Evolutionary conservation across 805 yeast species (phyloP), one percentile per base, ranked within the genome.

Genomic region (Clavispora vitiphila): DNA sequence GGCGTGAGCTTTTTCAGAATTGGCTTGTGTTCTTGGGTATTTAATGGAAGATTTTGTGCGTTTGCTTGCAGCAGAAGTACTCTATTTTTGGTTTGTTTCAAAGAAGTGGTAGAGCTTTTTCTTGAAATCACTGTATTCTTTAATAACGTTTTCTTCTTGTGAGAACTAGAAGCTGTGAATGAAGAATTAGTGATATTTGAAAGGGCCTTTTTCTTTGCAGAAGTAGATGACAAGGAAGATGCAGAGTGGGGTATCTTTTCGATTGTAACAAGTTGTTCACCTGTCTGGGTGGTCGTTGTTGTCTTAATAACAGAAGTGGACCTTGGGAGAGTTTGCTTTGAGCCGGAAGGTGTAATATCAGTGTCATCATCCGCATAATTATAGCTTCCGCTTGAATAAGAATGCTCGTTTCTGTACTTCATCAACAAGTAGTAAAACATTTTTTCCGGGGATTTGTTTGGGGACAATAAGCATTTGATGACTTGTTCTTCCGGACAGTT

Each of bases 391-490:
- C 47, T 45, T 8, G 66, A 55, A 52, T 84, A 91, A 6, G 49
- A 40, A 21, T 51, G 54, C 43, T 83, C 89, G 47, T 77, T 78
- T 47, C 93, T 72, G 61, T 87, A 88, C 50, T 84, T 77, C 69
- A 80, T 67, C 48, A 87, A 67, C 34, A 88, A 63, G 49, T 84
- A 84, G 63, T 87, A 87, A 54, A 87, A 83, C 35, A 87, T 80
- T 69, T 87, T 87, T 53, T 87, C 96, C 1, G 89, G 74, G 53
- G 80, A 83, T 20, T 83, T 78, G 20, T 72, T 77, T 1, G 75
- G 66, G 8, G 79, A 71, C 34, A 76, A 56, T 35, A 88, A 67
- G 48, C 77, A 75, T 8, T 69, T 60, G 21, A 78, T 60, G 20
- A 88, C 76, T 8, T 69, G 66, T 4, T 71, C 61, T 39, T 75